Evolutionary conservation across 495 filamentous ascomycete genomes (phyloP), one percentile per base, ranked within the genome.

Genomic region (Penicillium antarcticum): DNA sequence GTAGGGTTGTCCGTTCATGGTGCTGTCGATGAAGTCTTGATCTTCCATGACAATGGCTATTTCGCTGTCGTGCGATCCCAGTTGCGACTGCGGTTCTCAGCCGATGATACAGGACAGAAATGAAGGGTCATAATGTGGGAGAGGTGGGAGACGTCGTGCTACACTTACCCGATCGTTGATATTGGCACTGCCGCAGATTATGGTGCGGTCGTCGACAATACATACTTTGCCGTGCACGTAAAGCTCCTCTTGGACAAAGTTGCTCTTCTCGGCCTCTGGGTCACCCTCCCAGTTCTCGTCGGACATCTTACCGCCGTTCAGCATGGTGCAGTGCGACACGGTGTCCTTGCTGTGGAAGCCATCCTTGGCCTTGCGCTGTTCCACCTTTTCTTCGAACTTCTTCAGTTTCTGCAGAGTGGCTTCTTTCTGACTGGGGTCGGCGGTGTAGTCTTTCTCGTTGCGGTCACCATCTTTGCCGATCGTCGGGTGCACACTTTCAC

Each of bases 21-120:
- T 80, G 32, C 81, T 87, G 33, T 78, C 73, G 35, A 97, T 78
- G n/a, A 72, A 74, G 16, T 85, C 80, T 33, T 81, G 85, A 66
- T 98, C 92, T 71, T 95, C 87, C 78, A 96, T 88, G 14, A 97
- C 88, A 42, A 96, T 89, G 36, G 87, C 83, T n/a, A 98, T 75
- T 68, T 98, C 94, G 50, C 86, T 90, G 63, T 98, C 94, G 62
- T 95, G 91, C 61, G 83, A 80, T 13, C 92, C 94, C 16, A 92
- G 73, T 74, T 96, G 92, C 13, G 88, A 95, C 61, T 83, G 50
- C 3, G 17, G 23, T 31, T 24, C 48, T 57, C 39, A 61, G 66
- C 42, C 21, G 48, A 18, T 34, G 42, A 16, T 51, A 29, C 26
- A 33, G 40, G 23, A 18, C 24, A 26, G 18, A 39, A 54, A 33